Evolutionary conservation across 2,329 filamentous ascomycete genomes (phyloP), one percentile per base, ranked within the genome.

Genomic region (Zasmidium angulare): DNA sequence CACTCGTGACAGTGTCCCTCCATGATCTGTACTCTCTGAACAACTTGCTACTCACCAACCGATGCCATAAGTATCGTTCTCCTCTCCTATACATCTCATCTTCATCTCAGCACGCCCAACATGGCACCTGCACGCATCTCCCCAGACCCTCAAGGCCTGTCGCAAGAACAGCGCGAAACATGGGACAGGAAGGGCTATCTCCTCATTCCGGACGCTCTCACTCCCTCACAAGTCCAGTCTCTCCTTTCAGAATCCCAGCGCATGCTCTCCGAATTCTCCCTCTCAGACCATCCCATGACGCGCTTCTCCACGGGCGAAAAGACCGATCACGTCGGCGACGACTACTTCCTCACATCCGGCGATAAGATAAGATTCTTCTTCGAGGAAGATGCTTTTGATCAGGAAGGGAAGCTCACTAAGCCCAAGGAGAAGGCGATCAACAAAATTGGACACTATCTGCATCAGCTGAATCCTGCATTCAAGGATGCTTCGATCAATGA

Each of bases 341-440:
- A 89, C 72, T 99, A 99, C 82, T 98, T 99, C 78, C 85, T 98
- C 2, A 83, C 82, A 1, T 95, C 89, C 2, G 92, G 91, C 62
- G 90, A 98, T 81, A 93, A 97, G 78, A 81, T 98, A 62, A 89
- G 92, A 60, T 98, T 96, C 83, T 98, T 98, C 83, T 96, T 98
- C 76, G 93, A 98, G 77, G 91, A 96, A 76, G 93, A 95, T 76
- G 93, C 93, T 64, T 93, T 97, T 74, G 81, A 88, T 10, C 69
- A 76, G 0, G 36, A 62, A 1, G 88, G 90, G 43, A 77, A 79
- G 1, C 84, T 98, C 2, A 79, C 78, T 11, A 92, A 93, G 68
- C 90, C 93, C 43, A 96, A 96, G 75, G 81, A 89, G 63, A 84
- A 82, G 55, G 91, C 95, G 56, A 89, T 99, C 72, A 99, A 98